Evolutionary conservation across 2,329 filamentous ascomycete species (phyloP).

Genomic region (Trichoderma sp.): DNA sequence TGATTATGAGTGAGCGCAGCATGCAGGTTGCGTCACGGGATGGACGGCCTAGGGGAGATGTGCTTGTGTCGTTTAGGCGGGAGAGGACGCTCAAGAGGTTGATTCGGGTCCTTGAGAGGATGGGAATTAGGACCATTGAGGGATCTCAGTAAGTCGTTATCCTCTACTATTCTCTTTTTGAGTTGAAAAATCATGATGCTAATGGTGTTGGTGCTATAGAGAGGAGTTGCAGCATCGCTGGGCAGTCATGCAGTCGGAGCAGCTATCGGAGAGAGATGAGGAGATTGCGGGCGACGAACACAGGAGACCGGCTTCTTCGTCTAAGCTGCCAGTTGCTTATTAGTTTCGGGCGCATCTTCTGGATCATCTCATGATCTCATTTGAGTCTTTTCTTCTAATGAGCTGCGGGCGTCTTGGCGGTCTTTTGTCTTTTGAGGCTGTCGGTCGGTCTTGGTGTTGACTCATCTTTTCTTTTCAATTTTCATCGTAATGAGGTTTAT

Average conservation of each 20-base stretch:
- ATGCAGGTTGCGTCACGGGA: slow-evolving; percentile 29
- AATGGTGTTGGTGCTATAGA: slow-evolving; percentile 28
- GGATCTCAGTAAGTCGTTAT: slow-evolving; percentile 38
- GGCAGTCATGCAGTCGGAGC: slow-evolving; percentile 37
- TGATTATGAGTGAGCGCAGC: slow-evolving; percentile 37
- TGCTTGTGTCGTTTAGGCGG: slow-evolving; percentile 53
- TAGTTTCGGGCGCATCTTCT: not conserved
- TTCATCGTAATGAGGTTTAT: not conserved
- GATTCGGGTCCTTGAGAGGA: slow-evolving; percentile 45
- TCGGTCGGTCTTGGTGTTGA: not conserved
- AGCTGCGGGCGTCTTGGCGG: not conserved
- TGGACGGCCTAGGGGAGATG: slow-evolving; percentile 41
- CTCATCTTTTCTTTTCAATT: not conserved
- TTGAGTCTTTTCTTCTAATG: not conserved
- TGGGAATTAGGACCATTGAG: slow-evolving; percentile 43
- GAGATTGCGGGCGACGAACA: slow-evolving; percentile 28
- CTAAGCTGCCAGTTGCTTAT: not conserved
- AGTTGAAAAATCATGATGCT: not conserved
- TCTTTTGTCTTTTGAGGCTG: not conserved
- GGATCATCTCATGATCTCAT: not conserved
- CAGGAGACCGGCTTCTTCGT: slow-evolving; percentile 28
- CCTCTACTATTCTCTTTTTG: not conserved
- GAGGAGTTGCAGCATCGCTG: slow-evolving; percentile 39
- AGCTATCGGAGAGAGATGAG: slow-evolving; percentile 28
- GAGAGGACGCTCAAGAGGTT: slow-evolving; percentile 54